These are phyloP conservation scores for Botrytis byssoidea DNA, from an alignment of 2,329 filamentous ascomycete species.

Conservation along the genomic window DNA sequence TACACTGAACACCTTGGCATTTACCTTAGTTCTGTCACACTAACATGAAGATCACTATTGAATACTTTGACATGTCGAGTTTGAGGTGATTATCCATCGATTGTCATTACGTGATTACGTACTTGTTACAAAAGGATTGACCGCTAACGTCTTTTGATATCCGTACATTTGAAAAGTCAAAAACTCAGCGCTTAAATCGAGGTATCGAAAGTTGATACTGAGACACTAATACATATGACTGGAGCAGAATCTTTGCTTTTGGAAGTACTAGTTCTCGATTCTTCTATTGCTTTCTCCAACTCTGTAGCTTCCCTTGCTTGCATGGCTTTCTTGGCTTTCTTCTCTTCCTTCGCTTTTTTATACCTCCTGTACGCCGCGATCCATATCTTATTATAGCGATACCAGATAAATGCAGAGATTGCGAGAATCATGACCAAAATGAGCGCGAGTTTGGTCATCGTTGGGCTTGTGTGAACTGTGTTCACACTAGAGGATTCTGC, in stretches of 20 bases:
- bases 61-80: not conserved
- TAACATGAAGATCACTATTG: not conserved
- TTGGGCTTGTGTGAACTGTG: not conserved
- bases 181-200: not conserved
- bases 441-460: not conserved
- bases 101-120: not conserved
- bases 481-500: not conserved
- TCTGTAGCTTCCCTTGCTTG: not conserved
- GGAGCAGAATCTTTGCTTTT: not conserved
- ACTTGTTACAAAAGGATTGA: not conserved
- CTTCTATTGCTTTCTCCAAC: not conserved
- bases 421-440: not conserved
- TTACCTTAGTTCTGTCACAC: not conserved
- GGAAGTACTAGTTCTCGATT: not conserved
- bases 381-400: not conserved
- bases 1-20: not conserved
- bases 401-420: not conserved
- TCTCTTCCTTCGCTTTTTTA: not conserved
- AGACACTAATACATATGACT: not conserved
- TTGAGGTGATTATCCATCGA: not conserved
- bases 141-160: not conserved
- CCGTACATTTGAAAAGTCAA: not conserved
- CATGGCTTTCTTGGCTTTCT: not conserved
- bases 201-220: not conserved
- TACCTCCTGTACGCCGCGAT: not conserved